These are phyloP conservation scores for Blastobotrys persicus DNA, from an alignment of 1,139 yeast species.

Conservation along the genomic window DNA sequence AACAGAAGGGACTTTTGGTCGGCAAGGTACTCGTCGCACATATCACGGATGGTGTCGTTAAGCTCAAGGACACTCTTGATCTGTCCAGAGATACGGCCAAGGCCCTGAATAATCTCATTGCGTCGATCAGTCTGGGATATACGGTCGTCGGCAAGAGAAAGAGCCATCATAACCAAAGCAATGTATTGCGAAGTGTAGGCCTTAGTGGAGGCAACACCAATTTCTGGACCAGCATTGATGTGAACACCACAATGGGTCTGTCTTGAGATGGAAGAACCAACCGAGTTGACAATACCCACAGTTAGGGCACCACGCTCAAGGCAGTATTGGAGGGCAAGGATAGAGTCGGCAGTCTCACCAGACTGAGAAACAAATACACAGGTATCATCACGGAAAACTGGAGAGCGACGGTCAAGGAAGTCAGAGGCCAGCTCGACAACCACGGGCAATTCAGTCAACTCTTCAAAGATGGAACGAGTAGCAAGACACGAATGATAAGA, in stretches of 20 bases:
- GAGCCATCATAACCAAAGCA: conserved; percentile 95
- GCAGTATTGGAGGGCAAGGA: conserved; percentile 93
- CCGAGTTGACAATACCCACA: conserved; percentile 92
- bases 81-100: conserved; percentile 81
- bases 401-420: conserved; percentile 90
- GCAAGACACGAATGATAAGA: conserved; percentile 98
- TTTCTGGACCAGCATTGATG: conserved; percentile 98
- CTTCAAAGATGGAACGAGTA: conserved; percentile 94
- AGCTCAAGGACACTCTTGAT: conserved; percentile 72
- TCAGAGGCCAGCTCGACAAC: conserved; percentile 96
- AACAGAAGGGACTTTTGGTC: conserved; percentile 83
- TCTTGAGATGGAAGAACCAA: conserved; percentile 94
- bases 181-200: conserved; percentile 98
- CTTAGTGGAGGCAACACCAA: conserved; percentile 99
- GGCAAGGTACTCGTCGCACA: conserved; percentile 71
- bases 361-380: conserved; percentile 98
- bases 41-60: conserved; percentile 68
- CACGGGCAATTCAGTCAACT: conserved; percentile 93
- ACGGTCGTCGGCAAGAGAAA: conserved; percentile 88
- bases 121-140: conserved; percentile 76
- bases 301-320: conserved; percentile 96
- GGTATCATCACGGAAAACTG: conserved; percentile 96
- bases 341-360: conserved; percentile 99
- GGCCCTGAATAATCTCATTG: conserved; percentile 80
- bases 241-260: conserved; percentile 99